phyloP scores from a whole-genome alignment of 352 stramenopile genomes.

The Plasmopara muralis region DNA sequence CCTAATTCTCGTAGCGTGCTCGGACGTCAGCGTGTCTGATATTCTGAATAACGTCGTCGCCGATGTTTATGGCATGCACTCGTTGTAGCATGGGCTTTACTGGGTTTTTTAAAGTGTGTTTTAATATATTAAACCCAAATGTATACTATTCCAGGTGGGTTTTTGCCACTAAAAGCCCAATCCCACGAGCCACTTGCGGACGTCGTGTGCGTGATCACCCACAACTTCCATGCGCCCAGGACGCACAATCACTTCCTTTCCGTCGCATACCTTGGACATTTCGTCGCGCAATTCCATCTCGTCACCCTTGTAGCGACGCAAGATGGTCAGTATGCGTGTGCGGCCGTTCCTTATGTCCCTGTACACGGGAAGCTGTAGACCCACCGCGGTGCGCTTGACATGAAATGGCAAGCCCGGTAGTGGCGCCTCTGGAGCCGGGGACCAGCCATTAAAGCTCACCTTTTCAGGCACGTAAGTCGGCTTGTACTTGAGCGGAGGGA shows the following conservation, averaged over 20 bases:
- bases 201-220: slow-evolving; percentile 55
- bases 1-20: slow-evolving; percentile 63
- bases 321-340: slow-evolving; percentile 81
- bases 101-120: neutral
- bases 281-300: slow-evolving; percentile 67
- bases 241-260: slow-evolving; percentile 61
- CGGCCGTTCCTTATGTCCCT: slow-evolving; percentile 79
- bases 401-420: slow-evolving; percentile 60
- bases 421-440: slow-evolving; percentile 56
- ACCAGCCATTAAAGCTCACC: slow-evolving; percentile 87
- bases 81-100: slow-evolving; percentile 30
- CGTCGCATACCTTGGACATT: slow-evolving; percentile 81
- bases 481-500: slow-evolving; percentile 77
- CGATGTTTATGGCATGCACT: slow-evolving; percentile 79
- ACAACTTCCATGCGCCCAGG: slow-evolving; percentile 73
- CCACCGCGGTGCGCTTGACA: slow-evolving; percentile 76
- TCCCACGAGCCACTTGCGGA: slow-evolving; percentile 82
- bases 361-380: slow-evolving; percentile 82
- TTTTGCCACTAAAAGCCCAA: slow-evolving; percentile 62
- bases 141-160: slow-evolving; percentile 6
- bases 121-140: neutral
- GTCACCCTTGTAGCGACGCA: slow-evolving; percentile 76
- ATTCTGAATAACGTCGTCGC: slow-evolving; percentile 78
- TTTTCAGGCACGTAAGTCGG: slow-evolving; percentile 73
- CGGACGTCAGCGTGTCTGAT: slow-evolving; percentile 67